Evolutionary conservation across 306 rosid species (phyloP).

Genomic region (Corylus avellana): DNA sequence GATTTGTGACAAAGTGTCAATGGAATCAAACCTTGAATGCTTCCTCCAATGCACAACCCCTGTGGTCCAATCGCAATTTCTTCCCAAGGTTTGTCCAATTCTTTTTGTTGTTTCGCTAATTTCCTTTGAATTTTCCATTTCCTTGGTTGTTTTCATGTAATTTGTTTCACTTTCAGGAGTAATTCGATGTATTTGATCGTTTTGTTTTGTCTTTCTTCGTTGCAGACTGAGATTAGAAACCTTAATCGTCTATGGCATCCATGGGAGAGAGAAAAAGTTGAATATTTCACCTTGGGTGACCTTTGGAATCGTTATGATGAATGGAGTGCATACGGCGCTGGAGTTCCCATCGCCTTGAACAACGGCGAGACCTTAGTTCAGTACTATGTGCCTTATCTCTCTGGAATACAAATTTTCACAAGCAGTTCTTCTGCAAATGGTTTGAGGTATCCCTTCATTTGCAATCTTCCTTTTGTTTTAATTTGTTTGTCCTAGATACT

Average conservation of each 20-base stretch:
- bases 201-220: background rate
- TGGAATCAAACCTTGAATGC: constrained; percentile 79
- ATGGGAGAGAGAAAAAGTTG: constrained; percentile 83
- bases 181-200: background rate
- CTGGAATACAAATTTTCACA: constrained; percentile 88
- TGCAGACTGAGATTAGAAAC: constrained; percentile 71
- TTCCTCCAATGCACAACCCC: constrained; percentile 85
- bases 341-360: constrained; percentile 68
- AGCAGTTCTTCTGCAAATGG: constrained; percentile 50
- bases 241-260: constrained; percentile 90
- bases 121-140: background rate
- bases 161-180: background rate
- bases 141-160: background rate
- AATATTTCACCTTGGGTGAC: constrained; percentile 76
- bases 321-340: constrained; percentile 97
- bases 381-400: constrained; percentile 95
- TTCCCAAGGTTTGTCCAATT: constrained; percentile 60
- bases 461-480: background rate
- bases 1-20: constrained; percentile 54
- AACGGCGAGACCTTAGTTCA: constrained; percentile 82
- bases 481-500: background rate
- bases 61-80: constrained; percentile 63
- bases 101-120: background rate
- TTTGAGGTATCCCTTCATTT: constrained; percentile 52
- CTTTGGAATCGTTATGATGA: constrained; percentile 86